Percentiles rank a stretch among this genome's conserved stretches.
These are phyloP conservation scores for Eruca vesicaria DNA, from an alignment of 441 rosid genomes.

Conservation along the genomic window DNA sequence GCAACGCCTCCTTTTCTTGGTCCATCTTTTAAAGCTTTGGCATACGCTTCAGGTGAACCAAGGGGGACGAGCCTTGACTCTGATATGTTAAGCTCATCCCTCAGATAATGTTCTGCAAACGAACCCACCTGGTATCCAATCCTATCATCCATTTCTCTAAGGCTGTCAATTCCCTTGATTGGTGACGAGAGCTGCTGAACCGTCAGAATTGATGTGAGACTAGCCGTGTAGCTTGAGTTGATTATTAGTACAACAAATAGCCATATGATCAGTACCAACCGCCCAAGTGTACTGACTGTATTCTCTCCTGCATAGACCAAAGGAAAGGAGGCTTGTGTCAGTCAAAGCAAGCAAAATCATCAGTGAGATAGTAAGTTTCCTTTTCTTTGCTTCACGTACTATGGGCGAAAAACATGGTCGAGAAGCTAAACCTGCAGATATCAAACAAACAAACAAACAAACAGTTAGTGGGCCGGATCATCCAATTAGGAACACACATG, in stretches of 20 bases:
- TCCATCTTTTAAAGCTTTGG: conserved; percentile 59
- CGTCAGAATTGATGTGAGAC: conserved; percentile 87
- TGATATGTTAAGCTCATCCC: conserved; percentile 65
- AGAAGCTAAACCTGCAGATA: conserved; percentile 90
- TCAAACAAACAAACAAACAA: conserved; percentile 31
- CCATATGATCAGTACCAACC: conserved; percentile 84
- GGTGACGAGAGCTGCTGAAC: conserved; percentile 86
- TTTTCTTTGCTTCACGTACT: conserved; percentile 48
- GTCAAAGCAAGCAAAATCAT: conserved; percentile 4
- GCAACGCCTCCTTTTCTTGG: conserved; percentile 82
- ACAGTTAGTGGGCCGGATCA: conserved; percentile 35
- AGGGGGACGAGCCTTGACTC: conserved; percentile 70
- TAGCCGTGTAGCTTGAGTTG: conserved; percentile 96
- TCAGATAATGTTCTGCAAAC: conserved; percentile 69
- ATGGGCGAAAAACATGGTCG: conserved; percentile 86
- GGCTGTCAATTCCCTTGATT: conserved; percentile 69
- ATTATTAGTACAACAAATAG: conserved; percentile 87
- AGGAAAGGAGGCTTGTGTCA: conserved; percentile 12
- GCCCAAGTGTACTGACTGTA: conserved; percentile 80
- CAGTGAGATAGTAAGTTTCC: neutral
- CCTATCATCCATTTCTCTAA: conserved; percentile 56
- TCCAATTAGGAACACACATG: too few species aligned
- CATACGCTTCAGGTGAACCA: conserved; percentile 78
- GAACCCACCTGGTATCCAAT: conserved; percentile 88
- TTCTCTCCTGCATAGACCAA: conserved; percentile 68